These are phyloP conservation scores for Verticillium longisporum DNA, from an alignment of 2,329 filamentous ascomycete genomes.

Conservation along the genomic window DNA sequence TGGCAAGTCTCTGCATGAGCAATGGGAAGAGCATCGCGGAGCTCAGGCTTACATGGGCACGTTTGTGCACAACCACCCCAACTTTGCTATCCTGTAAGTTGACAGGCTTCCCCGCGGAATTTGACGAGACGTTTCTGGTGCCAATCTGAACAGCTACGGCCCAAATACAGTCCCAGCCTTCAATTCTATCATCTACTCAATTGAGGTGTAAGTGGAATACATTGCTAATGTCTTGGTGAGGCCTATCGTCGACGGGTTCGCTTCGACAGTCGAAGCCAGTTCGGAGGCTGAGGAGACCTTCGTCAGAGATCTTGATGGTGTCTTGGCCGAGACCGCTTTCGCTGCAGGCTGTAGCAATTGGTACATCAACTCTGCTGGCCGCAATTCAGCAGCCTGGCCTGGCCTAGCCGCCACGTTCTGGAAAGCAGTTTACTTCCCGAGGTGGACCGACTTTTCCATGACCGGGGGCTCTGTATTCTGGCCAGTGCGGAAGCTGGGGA, in stretches of 20 bases:
- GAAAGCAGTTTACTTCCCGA: conserved; percentile 10
- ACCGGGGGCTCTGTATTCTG: background rate
- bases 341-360: conserved; percentile 30
- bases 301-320: conserved; percentile 20
- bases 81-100: conserved; percentile 18
- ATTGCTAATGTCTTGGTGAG: conserved; percentile 20
- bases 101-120: no score
- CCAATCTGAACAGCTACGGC: conserved; percentile 8
- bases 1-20: conserved; percentile 14
- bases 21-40: conserved; percentile 18
- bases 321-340: conserved; percentile 26
- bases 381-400: conserved; percentile 28
- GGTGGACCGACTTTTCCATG: conserved; percentile 3
- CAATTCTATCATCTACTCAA: conserved; percentile 18
- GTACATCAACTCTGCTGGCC: conserved; percentile 29
- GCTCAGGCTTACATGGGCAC: conserved; percentile 23
- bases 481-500: background rate
- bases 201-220: conserved; percentile 18
- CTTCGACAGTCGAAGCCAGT: conserved; percentile 26
- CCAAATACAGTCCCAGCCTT: conserved; percentile 21
- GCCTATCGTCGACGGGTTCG: conserved; percentile 20
- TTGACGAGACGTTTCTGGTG: no score
- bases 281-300: conserved; percentile 21
- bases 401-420: conserved; percentile 20
- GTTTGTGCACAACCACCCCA: conserved; percentile 21